A percentile compares a stretch with the other conserved stretches of the same genome.
Conservation (phyloP, 2,329 filamentous ascomycete genomes). For the Plectosphaerella cucumerina region DNA sequence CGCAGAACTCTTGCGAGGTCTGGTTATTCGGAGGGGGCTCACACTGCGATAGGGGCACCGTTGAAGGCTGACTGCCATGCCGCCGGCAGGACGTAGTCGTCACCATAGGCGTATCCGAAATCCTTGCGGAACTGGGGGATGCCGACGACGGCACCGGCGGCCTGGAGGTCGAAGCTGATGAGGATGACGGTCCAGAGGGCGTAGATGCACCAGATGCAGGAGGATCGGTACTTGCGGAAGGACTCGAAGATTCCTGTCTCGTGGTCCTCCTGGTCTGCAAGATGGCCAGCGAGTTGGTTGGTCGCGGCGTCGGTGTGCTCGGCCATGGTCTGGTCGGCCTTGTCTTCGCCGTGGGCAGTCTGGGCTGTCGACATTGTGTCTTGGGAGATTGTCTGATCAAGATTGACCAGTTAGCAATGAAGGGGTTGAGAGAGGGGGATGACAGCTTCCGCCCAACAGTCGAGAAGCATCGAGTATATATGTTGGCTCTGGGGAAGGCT, state of each 20-base stretch:
- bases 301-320: neutral
- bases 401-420: too few relatives aligned
- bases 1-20: neutral
- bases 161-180: conserved; percentile 34
- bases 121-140: conserved; percentile 39
- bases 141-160: conserved; percentile 31
- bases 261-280: conserved; percentile 21
- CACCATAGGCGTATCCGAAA: conserved; percentile 31
- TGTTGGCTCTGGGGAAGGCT: too few relatives aligned
- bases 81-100: conserved; percentile 31
- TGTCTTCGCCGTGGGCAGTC: neutral
- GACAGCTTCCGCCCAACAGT: too few relatives aligned
- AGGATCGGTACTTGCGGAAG: conserved; percentile 16
- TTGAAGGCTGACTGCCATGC: conserved; percentile 39
- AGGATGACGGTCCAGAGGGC: conserved; percentile 33
- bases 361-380: neutral
- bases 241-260: conserved; percentile 14
- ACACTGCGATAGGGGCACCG: conserved; percentile 32
- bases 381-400: too few relatives aligned
- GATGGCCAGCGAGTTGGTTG: conserved; percentile 4
- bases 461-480: too few relatives aligned
- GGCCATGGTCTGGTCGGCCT: neutral
- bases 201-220: conserved; percentile 28
- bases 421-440: too few relatives aligned
- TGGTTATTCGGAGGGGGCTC: too few relatives aligned